Conservation (phyloP, 768 basidiomycete genomes). For the Gloeopeniophorella convolvens region DNA sequence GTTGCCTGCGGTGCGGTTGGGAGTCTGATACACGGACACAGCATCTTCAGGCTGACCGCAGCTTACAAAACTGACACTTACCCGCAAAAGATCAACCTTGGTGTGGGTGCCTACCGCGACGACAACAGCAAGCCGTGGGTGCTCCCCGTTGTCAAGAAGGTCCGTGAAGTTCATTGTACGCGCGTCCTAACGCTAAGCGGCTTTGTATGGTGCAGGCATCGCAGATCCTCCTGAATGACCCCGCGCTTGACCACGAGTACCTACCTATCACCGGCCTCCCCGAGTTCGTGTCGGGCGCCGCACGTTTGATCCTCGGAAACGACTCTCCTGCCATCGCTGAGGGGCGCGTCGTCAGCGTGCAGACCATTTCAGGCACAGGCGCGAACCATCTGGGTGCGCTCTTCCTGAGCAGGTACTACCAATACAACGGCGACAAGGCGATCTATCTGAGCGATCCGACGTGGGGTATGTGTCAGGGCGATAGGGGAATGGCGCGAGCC, state of each 20-base stretch:
- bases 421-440: slow-evolving; percentile 55
- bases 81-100: slow-evolving; percentile 81
- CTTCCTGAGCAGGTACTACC: slow-evolving; percentile 81
- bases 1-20: neutral
- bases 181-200: neutral
- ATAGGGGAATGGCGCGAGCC: neutral
- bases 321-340: slow-evolving; percentile 66
- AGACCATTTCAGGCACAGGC: slow-evolving; percentile 94
- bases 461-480: slow-evolving; percentile 61
- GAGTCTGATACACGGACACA: slow-evolving; percentile 27
- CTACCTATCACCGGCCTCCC: slow-evolving; percentile 85
- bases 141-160: slow-evolving; percentile 86
- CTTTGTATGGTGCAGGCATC: slow-evolving; percentile 50
- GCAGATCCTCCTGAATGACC: slow-evolving; percentile 58
- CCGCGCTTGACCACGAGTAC: slow-evolving; percentile 83
- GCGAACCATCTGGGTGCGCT: slow-evolving; percentile 90
- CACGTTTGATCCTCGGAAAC: slow-evolving; percentile 73
- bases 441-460: slow-evolving; percentile 90
- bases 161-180: slow-evolving; percentile 30
- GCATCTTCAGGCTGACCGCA: slow-evolving; percentile 88
- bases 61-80: slow-evolving; percentile 78
- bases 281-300: slow-evolving; percentile 76
- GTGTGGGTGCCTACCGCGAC: slow-evolving; percentile 91
- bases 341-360: slow-evolving; percentile 68
- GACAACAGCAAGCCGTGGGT: slow-evolving; percentile 86